Percentiles rank a stretch among this genome's conserved stretches.
Evolutionary conservation across 805 yeast genomes (phyloP).

Genomic region (Brettanomyces sp.): DNA sequence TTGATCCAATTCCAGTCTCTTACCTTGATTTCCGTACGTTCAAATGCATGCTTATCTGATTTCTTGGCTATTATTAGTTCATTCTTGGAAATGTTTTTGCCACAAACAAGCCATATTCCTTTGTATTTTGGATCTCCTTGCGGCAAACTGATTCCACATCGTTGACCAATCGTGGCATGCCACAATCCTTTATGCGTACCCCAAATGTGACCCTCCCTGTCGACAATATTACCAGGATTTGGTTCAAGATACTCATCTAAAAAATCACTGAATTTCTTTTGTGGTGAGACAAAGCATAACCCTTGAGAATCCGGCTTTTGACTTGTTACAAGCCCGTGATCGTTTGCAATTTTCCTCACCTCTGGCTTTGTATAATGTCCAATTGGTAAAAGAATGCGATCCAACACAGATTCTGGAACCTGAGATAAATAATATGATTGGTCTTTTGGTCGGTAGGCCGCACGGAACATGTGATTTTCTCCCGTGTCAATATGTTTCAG

Average conservation of each 20-base stretch:
- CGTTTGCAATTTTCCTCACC: constrained; percentile 58
- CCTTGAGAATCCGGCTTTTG: constrained; percentile 92
- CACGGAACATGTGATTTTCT: constrained; percentile 32
- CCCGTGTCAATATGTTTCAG: constrained; percentile 25
- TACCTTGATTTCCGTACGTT: constrained; percentile 32
- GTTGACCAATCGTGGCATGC: constrained; percentile 94
- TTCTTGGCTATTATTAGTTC: constrained; percentile 77
- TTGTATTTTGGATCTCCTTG: constrained; percentile 69
- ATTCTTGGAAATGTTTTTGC: constrained; percentile 53
- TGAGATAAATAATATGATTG: constrained; percentile 87
- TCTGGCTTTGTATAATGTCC: constrained; percentile 71
- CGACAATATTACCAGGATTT: constrained; percentile 71
- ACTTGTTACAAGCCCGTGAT: constrained; percentile 48
- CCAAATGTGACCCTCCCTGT: constrained; percentile 64
- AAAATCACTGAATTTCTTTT: constrained; percentile 57
- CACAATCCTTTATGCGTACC: constrained; percentile 86
- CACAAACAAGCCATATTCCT: constrained; percentile 85
- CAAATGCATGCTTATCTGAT: constrained; percentile 47
- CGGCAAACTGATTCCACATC: constrained; percentile 72
- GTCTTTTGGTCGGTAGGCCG: constrained; percentile 57
- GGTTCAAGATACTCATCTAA: constrained; percentile 65
- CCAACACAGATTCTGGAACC: constrained; percentile 36
- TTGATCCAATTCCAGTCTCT: constrained; percentile 43
- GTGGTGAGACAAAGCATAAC: constrained; percentile 71
- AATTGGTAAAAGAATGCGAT: constrained; percentile 62